phyloP scores from a whole-genome alignment of 176 grass and related monocot species.

The Musa itinerans region DNA sequence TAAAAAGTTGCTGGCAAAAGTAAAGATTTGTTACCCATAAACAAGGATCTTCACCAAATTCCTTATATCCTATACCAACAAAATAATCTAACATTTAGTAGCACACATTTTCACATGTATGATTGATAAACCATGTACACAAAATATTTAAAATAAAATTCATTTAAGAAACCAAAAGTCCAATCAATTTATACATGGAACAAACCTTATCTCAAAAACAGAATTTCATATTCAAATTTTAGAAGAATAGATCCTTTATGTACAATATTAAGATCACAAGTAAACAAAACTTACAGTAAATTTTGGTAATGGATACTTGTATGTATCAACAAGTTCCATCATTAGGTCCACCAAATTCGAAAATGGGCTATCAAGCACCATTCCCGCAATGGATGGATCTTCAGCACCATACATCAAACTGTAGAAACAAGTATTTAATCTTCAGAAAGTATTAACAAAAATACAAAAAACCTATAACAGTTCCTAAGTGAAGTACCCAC shows the following conservation, averaged over 20 bases:
- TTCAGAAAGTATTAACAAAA: neutral
- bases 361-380: constrained; percentile 99
- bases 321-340: constrained; percentile 99
- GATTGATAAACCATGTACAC: too few relatives aligned
- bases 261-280: neutral
- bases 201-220: neutral
- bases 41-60: neutral
- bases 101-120: too few relatives aligned
- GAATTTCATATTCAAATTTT: neutral
- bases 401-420: constrained; percentile 99
- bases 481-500: neutral
- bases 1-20: neutral
- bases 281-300: constrained; percentile 57
- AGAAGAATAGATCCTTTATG: neutral
- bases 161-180: neutral
- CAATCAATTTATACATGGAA: neutral
- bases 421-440: constrained; percentile 18
- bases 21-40: neutral
- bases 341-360: constrained; percentile 97
- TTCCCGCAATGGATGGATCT: constrained; percentile 99
- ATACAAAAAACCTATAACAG: neutral
- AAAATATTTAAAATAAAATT: too few relatives aligned
- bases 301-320: constrained; percentile 98
- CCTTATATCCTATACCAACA: too few relatives aligned
- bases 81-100: too few relatives aligned